Conservation (phyloP, 1,284 basidiomycete species). For the Polyporus tsugae region DNA sequence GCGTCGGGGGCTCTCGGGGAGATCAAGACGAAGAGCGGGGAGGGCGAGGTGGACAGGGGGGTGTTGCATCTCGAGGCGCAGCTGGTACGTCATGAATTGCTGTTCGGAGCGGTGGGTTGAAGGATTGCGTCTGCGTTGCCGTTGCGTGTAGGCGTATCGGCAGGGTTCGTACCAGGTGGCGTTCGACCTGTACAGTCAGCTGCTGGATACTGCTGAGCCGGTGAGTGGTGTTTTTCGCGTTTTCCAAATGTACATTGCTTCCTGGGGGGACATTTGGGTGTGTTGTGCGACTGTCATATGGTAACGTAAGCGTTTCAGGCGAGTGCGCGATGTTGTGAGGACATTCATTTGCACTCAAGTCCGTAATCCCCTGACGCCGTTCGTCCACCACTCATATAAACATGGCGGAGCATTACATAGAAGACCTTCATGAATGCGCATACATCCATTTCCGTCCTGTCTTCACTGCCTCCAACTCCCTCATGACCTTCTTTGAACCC, state of each 20-base stretch:
- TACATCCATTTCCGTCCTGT: background rate
- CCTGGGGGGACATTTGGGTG: background rate
- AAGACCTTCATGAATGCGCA: background rate
- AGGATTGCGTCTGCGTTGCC: background rate
- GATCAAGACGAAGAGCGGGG: constrained; percentile 50
- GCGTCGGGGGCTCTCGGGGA: constrained; percentile 61
- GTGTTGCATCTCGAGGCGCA: constrained; percentile 85
- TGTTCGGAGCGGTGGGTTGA: background rate
- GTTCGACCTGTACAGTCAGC: constrained; percentile 78
- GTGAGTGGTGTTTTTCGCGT: constrained; percentile 51
- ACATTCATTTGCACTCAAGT: background rate
- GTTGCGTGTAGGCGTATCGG: constrained; percentile 59
- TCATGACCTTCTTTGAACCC: background rate
- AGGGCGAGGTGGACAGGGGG: constrained; percentile 63
- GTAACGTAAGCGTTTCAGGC: background rate
- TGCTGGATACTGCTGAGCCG: constrained; percentile 77
- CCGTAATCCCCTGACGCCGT: background rate
- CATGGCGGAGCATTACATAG: background rate
- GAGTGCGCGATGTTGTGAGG: background rate
- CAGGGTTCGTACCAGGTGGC: constrained; percentile 77
- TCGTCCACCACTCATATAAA: background rate
- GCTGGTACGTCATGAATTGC: constrained; percentile 58
- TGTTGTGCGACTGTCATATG: background rate
- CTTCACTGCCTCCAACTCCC: background rate
- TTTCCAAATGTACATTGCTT: background rate